phyloP scores from a whole-genome alignment of 2,329 filamentous ascomycete genomes.

The Colletotrichum aenigma region DNA sequence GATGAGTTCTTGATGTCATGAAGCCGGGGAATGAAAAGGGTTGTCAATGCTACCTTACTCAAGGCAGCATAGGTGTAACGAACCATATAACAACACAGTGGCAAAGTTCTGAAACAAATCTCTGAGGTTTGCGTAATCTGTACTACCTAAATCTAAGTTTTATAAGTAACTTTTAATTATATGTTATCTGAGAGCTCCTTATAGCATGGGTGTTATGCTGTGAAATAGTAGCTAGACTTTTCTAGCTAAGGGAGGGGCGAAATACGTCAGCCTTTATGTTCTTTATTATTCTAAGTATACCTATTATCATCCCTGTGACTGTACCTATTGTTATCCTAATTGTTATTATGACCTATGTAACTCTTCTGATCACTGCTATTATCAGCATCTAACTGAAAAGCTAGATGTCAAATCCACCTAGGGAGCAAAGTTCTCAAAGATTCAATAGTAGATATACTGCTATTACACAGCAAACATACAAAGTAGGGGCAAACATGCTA shows the following conservation, averaged over 20 bases:
- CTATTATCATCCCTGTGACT: neutral
- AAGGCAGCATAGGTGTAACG: neutral
- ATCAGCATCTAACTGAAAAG: accelerated
- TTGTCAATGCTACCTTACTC: neutral
- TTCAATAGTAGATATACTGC: neutral
- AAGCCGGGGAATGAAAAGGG: neutral
- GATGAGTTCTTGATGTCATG: neutral
- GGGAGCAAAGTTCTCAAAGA: neutral
- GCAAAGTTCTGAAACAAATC: neutral
- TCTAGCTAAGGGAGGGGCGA: neutral
- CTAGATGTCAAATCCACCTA: neutral
- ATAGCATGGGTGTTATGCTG: neutral
- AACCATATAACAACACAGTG: neutral
- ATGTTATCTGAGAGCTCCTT: neutral
- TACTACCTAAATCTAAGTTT: neutral
- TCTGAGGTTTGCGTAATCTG: neutral
- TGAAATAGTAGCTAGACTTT: accelerated
- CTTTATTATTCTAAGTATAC: neutral
- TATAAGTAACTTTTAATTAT: neutral
- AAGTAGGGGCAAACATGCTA: neutral
- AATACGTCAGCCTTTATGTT: neutral
- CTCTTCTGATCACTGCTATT: neutral
- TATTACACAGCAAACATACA: neutral
- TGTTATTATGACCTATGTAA: neutral
- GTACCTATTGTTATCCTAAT: neutral